phyloP scores from a whole-genome alignment of 2,329 filamentous ascomycete genomes.

The Penicillium sp. region DNA sequence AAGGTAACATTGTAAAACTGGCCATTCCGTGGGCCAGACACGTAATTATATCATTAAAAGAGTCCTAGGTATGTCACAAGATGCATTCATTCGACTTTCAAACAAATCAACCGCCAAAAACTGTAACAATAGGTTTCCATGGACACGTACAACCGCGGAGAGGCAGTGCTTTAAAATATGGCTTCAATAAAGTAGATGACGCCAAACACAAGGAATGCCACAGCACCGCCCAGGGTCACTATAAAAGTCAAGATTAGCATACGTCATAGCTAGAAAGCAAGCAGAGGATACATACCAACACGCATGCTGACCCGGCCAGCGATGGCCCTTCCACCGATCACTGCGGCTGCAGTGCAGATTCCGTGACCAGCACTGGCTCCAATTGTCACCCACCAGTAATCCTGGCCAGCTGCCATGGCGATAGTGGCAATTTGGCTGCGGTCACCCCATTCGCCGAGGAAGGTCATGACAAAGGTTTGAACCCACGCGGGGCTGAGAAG shows the following conservation, averaged over 20 bases:
- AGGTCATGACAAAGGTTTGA: conserved; percentile 98
- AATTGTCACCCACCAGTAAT: conserved; percentile 97
- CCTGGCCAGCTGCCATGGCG: conserved; percentile 95
- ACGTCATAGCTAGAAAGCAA: neutral
- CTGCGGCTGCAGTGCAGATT: conserved; percentile 85
- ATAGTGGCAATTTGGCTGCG: conserved; percentile 97
- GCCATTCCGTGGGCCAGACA: neutral
- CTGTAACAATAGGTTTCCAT: neutral
- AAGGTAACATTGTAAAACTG: neutral
- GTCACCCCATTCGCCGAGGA: conserved; percentile 97
- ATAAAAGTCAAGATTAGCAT: conserved; percentile 26
- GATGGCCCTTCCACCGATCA: conserved; percentile 87
- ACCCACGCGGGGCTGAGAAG: conserved; percentile 96
- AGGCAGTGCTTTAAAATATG: conserved; percentile 49
- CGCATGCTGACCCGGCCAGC: conserved; percentile 91
- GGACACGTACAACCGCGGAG: conserved; percentile 8
- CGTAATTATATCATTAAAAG: conserved; percentile 15
- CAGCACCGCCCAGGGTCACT: conserved; percentile 91
- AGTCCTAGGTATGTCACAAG: conserved; percentile 10
- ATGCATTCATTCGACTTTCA: conserved; percentile 13
- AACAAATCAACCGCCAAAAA: conserved; percentile 12
- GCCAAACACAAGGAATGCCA: conserved; percentile 87
- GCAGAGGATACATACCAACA: conserved; percentile 70
- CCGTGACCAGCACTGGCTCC: conserved; percentile 84
- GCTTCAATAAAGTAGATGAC: conserved; percentile 87